phyloP scores from a whole-genome alignment of 352 stramenopile species.

The Phytopythium oedochilum region DNA sequence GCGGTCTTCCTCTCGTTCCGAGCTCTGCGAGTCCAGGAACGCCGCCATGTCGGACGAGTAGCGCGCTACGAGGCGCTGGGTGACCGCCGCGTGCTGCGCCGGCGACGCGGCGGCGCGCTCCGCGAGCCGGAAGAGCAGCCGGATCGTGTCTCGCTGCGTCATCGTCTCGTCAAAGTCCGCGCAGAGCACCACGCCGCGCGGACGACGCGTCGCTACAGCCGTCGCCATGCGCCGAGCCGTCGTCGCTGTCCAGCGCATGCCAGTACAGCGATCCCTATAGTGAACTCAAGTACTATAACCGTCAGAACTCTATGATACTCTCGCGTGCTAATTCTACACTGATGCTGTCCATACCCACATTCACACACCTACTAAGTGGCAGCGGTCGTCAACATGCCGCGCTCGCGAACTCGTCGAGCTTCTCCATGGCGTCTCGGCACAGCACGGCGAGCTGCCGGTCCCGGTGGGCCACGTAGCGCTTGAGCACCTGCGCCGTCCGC shows the following conservation, averaged over 20 bases:
- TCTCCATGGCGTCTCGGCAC: conserved; percentile 33
- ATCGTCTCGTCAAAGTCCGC: conserved; percentile 77
- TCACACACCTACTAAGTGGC: no score
- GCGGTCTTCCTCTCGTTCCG: no score
- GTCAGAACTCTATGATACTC: conserved; percentile 3
- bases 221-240: not conserved
- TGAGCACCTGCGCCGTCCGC: conserved; percentile 23
- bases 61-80: conserved; percentile 27
- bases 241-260: no score
- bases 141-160: conserved; percentile 49
- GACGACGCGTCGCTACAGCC: not conserved
- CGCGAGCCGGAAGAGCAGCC: conserved; percentile 42
- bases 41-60: conserved; percentile 25
- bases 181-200: conserved; percentile 23
- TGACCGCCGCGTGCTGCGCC: conserved; percentile 9
- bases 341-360: no score
- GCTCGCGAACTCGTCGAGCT: not conserved
- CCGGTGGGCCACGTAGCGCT: conserved; percentile 49
- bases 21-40: conserved; percentile 9
- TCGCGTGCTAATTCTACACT: not conserved
- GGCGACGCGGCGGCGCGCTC: not conserved
- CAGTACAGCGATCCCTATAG: no score
- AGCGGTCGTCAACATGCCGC: not conserved
- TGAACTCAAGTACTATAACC: no score
- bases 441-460: conserved; percentile 57